Evolutionary conservation across 1,139 yeast species (phyloP).

Genomic region (Pichia terricola): DNA sequence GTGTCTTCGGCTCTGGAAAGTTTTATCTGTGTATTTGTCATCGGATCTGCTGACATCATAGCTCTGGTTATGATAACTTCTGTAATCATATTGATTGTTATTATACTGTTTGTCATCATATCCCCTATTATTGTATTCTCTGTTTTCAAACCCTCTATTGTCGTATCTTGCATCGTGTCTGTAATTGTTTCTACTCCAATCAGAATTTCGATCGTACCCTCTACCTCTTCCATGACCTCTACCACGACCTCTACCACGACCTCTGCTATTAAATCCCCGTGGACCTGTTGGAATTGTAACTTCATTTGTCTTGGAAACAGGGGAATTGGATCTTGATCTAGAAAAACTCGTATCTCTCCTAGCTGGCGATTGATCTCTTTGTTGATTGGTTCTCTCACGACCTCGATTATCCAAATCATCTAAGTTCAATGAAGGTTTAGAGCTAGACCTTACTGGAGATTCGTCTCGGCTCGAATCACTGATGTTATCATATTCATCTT

Average conservation of each 20-base stretch:
- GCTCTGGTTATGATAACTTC: too few species aligned
- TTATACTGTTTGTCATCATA: too few species aligned
- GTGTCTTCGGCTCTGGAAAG: too few species aligned
- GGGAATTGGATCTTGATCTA: conserved; percentile 7
- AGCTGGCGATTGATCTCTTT: background rate
- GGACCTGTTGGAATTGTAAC: conserved; percentile 9
- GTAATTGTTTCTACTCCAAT: background rate
- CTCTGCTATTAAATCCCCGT: conserved; percentile 10
- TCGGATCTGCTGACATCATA: too few species aligned
- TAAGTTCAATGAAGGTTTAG: conserved; percentile 9
- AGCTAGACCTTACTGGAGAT: conserved; percentile 17
- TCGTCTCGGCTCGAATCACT: conserved; percentile 6
- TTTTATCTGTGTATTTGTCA: too few species aligned
- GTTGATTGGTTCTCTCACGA: background rate
- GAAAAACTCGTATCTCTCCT: background rate
- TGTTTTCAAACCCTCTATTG: too few species aligned
- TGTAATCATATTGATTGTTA: too few species aligned
- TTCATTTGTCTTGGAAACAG: background rate
- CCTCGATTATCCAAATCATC: too few species aligned
- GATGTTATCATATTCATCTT: conserved; percentile 10
- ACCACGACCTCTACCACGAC: conserved; percentile 5
- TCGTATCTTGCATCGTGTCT: background rate
- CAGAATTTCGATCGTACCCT: background rate
- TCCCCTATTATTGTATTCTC: too few species aligned
- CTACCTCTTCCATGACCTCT: conserved; percentile 1